Evolutionary conservation across 2,329 filamentous ascomycete species (phyloP), one percentile per base, ranked within the genome.

Genomic region (Amphichorda felina): DNA sequence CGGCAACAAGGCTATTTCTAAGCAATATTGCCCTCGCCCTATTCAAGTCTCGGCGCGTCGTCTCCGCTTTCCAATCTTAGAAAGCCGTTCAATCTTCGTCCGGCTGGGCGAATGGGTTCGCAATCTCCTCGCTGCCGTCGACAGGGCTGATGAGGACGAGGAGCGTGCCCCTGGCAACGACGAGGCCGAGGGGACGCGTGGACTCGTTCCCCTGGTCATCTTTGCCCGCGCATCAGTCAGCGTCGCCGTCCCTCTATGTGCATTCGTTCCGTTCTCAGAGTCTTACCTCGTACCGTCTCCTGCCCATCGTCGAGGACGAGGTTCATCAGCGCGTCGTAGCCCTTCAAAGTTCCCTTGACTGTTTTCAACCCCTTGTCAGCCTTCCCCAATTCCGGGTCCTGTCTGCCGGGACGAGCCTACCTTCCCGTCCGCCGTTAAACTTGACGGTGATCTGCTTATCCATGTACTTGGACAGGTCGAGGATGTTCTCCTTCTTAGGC

Each of bases 401-500:
- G 11, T 14, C n/a, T 10, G 13, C 17, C 10, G 16, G 8, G 17
- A 15, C 18, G 15, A 15, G 36, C 70, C 41, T 54, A 91, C 87
- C 84, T 68, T 95, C 87, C 41, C 89, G 68, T 2, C 91, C 91
- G 29, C 91, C 91, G 53, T 86, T 95, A 60, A 98, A 96, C 63
- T 96, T 96, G 55, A 98, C 88, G 8, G 74, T 82, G 47, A 98
- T 86, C 54, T 82, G 73, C 73, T 95, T 94, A 60, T 98, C 87
- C 82, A 94, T 87, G 61, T 96, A 98, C 65, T 94, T 94, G 55
- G 71, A 77, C 50, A 98, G 61, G 54, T 98, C 89, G 36, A 98
- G 75, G 50, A 98, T 98, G 58, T 95, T 96, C 63, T 98, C 91
- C 70, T 96, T 96, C 76, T 94, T 95, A 41, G 87, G 85, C 49